Evolutionary conservation across 2,329 filamentous ascomycete species (phyloP), one percentile per base, ranked within the genome.

Genomic region (Samsoniella hepiali): DNA sequence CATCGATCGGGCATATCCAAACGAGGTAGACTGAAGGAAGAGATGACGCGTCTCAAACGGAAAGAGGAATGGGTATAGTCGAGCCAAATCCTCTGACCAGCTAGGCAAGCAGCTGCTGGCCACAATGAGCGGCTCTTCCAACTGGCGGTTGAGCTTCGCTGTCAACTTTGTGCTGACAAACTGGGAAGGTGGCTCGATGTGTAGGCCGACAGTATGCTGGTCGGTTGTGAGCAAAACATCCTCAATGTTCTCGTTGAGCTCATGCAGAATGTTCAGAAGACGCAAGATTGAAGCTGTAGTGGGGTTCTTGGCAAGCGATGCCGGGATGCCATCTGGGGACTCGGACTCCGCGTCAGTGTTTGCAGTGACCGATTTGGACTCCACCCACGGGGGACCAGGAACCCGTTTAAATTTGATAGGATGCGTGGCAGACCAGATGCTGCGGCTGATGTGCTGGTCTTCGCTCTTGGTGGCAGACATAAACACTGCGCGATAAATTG

Each of bases 121-220:
- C 58, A 99, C 95, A 67, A 99, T 96, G 67, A 99, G 79, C 10
- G 95, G 95, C 77, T 99, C 96, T 73, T 99, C 95, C 13, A 99
- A 81, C 74, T 99, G 96, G 34, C 95, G 89, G 72, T 99, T 99
- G 63, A 99, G 84, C 78, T 99, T 99, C 1, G 95, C 96, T 0
- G 95, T 99, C 44, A 99, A 84, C 75, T 99, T 99, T 0, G 95
- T 97, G 73, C 99, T 99, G 77, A 99, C 95, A 70, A 99, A 99
- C 69, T 98, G 93, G 2, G 93, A 89, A 54, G 96, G 77, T 0
- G 94, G 91, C 75, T 98, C 94, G 1, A 88, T 83, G 57, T 91
- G 91, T 34, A 96, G 80, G 66, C 86, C 88, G 64, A 90, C 77
- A 3, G 84, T 79, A 59, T 88, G 87, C 71, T 90, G 90, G 58